phyloP scores from a whole-genome alignment of 2,329 filamentous ascomycete species.

The Pestalotiopsis sp. region DNA sequence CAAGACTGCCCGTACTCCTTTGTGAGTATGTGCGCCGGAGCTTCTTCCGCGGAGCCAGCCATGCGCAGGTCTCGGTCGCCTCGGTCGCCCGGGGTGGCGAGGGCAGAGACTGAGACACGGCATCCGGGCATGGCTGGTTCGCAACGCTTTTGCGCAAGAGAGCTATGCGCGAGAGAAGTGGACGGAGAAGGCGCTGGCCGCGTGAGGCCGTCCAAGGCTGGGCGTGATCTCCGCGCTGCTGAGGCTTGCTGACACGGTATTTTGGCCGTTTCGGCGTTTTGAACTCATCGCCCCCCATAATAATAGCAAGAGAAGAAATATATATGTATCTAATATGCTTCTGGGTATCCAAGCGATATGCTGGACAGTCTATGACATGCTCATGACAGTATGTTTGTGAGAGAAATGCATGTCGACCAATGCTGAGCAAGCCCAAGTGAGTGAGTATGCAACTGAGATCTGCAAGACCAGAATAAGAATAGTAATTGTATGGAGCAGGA shows the following conservation, averaged over 20 bases:
- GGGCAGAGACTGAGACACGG: background rate
- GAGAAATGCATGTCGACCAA: background rate
- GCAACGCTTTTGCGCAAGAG: slow-evolving; percentile 37
- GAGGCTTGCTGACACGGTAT: slow-evolving; percentile 17
- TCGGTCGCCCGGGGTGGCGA: slow-evolving; percentile 9
- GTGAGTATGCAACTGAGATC: background rate
- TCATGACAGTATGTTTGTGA: background rate
- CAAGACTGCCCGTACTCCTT: slow-evolving; percentile 8
- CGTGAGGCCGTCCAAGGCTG: slow-evolving; percentile 42
- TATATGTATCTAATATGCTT: background rate
- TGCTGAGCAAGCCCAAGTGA: background rate
- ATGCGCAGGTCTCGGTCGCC: slow-evolving; percentile 18
- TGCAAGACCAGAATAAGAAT: too few relatives aligned
- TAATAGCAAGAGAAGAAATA: background rate
- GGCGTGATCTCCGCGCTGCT: slow-evolving; percentile 17
- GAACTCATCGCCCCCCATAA: slow-evolving; percentile 12
- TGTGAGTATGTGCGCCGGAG: slow-evolving; percentile 32
- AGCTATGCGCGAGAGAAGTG: slow-evolving; percentile 42
- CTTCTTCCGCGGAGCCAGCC: slow-evolving; percentile 29
- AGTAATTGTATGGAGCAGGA: too few relatives aligned
- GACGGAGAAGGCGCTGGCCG: slow-evolving; percentile 44
- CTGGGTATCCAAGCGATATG: background rate
- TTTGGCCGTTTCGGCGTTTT: slow-evolving; percentile 22
- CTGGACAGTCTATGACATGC: background rate
- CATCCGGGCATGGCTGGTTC: slow-evolving; percentile 14